phyloP scores from a whole-genome alignment of 345 rosid genomes.

The Physaria fendleri region DNA sequence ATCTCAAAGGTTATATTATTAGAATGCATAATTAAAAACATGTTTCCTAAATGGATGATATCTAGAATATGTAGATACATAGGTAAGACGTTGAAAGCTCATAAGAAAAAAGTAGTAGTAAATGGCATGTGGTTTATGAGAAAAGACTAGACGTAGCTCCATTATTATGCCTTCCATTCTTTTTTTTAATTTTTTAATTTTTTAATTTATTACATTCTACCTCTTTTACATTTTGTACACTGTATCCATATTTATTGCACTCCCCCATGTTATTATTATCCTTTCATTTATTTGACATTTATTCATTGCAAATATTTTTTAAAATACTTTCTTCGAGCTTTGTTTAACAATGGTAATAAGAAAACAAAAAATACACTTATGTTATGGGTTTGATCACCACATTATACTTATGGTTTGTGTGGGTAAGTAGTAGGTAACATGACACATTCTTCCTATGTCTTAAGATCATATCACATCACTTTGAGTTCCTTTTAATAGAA shows the following conservation, averaged over 20 bases:
- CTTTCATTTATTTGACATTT: constrained; percentile 3
- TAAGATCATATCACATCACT: too few species aligned
- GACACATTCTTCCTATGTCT: too few species aligned
- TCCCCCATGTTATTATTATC: not conserved
- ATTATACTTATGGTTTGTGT: too few species aligned
- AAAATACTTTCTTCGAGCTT: too few species aligned
- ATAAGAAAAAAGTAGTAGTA: constrained; percentile 28
- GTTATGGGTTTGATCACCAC: too few species aligned
- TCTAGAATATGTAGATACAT: constrained; percentile 14
- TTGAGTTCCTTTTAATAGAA: too few species aligned
- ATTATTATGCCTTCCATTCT: constrained; percentile 23
- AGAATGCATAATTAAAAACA: constrained; percentile 8
- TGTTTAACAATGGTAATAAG: too few species aligned
- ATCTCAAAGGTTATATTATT: constrained; percentile 1
- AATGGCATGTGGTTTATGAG: constrained; percentile 34
- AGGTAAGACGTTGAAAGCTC: constrained; percentile 32
- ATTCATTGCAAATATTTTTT: too few species aligned
- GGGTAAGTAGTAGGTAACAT: too few species aligned
- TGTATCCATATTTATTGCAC: constrained; percentile 19
- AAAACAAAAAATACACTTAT: too few species aligned
- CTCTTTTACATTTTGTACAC: constrained; percentile 16
- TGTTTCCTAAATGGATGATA: constrained; percentile 8
- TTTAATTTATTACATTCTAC: constrained; percentile 22
- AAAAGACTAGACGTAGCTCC: constrained; percentile 35
- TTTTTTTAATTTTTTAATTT: too few species aligned